phyloP scores from a whole-genome alignment of 1,284 basidiomycete genomes.

The Coniophora puteana region DNA sequence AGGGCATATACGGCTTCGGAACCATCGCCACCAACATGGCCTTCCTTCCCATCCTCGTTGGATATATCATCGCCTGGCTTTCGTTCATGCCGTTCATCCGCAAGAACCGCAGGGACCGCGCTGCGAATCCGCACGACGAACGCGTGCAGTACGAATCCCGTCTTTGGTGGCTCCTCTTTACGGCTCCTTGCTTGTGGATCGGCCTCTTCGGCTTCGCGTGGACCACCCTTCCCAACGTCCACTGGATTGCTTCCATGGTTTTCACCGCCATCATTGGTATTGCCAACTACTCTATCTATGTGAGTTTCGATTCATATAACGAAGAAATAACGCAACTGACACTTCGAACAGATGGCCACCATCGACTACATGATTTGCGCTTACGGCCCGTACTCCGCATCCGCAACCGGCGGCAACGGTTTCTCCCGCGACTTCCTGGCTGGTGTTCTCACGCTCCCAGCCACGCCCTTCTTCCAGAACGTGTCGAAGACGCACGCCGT shows the following conservation, averaged over 20 bases:
- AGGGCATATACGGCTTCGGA: conserved; percentile 14
- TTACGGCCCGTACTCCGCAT: conserved; percentile 15
- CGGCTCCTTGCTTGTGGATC: too few species aligned
- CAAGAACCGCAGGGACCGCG: conserved; percentile 8
- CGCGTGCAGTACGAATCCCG: conserved; percentile 12
- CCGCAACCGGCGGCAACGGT: conserved; percentile 16
- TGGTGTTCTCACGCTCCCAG: too few species aligned
- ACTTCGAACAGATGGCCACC: conserved; percentile 14
- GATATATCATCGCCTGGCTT: conserved; percentile 16
- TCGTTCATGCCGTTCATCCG: conserved; percentile 16
- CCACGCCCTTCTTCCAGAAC: too few species aligned
- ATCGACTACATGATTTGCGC: conserved; percentile 18
- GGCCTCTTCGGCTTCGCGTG: too few species aligned
- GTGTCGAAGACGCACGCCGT: too few species aligned
- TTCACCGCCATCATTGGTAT: too few species aligned
- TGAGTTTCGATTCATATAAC: neutral
- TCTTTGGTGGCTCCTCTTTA: too few species aligned
- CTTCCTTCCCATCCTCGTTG: conserved; percentile 14
- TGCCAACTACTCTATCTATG: neutral
- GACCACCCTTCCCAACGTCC: too few species aligned
- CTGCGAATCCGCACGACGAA: conserved; percentile 11
- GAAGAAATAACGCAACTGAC: neutral
- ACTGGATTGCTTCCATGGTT: too few species aligned
- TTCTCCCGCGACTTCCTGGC: conserved; percentile 17
- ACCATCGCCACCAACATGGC: conserved; percentile 10